phyloP scores from a whole-genome alignment of 306 rosid species.

The Begonia masoniana region DNA sequence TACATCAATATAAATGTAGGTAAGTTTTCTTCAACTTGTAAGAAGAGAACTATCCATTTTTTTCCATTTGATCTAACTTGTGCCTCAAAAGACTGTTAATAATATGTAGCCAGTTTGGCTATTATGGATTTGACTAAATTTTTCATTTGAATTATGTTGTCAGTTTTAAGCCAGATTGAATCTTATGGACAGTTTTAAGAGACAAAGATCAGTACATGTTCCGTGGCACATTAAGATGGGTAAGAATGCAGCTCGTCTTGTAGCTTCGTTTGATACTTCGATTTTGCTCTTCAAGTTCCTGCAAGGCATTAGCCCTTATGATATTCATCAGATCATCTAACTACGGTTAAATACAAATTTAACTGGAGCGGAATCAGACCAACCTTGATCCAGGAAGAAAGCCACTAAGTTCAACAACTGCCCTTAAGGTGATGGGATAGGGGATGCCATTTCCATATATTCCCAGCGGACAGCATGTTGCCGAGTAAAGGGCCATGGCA shows the following conservation, averaged over 20 bases:
- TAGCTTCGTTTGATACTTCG: constrained; percentile 62
- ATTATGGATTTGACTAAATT: too few species aligned
- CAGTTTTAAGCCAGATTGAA: constrained; percentile 41
- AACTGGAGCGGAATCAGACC: neutral
- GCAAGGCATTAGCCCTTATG: constrained; percentile 7
- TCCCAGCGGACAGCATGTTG: constrained; percentile 86
- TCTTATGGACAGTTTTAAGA: too few species aligned
- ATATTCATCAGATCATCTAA: too few species aligned
- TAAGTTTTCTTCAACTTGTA: constrained; percentile 6
- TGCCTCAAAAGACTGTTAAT: too few species aligned
- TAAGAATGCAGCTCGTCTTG: constrained; percentile 68
- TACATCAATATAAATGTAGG: constrained; percentile 7
- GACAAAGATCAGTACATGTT: constrained; percentile 20
- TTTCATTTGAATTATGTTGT: too few species aligned
- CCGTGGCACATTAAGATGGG: constrained; percentile 82
- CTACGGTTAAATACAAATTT: neutral
- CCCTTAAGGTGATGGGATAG: constrained; percentile 67
- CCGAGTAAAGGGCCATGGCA: constrained; percentile 91
- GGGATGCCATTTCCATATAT: constrained; percentile 74
- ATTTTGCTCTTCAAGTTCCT: constrained; percentile 83
- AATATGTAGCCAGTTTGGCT: too few species aligned
- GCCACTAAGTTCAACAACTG: constrained; percentile 90
- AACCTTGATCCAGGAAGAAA: constrained; percentile 99
- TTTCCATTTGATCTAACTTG: too few species aligned
- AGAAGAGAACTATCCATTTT: neutral